Evolutionary conservation across 2,329 filamentous ascomycete genomes (phyloP).

Genomic region (Endocalyx cinctus): DNA sequence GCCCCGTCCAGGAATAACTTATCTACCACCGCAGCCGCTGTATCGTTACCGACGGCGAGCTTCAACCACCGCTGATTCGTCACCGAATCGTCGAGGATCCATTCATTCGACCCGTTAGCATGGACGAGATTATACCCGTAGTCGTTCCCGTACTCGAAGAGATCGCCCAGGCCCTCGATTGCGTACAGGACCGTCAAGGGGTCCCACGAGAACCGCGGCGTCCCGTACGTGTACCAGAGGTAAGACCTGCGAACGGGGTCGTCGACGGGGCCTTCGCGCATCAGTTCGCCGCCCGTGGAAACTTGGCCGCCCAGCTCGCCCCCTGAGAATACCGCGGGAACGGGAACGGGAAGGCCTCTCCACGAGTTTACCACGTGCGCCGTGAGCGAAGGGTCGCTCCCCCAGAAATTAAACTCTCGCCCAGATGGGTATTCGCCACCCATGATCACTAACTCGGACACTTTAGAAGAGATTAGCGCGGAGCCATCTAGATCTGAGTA

Average conservation of each 20-base stretch:
- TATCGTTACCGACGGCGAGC: slow-evolving; percentile 14
- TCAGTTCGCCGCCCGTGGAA: slow-evolving; percentile 32
- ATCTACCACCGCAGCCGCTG: slow-evolving; percentile 7
- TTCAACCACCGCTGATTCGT: slow-evolving; percentile 37
- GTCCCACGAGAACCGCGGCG: slow-evolving; percentile 35
- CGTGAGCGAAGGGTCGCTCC: slow-evolving; percentile 31
- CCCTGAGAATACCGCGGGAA: slow-evolving; percentile 38
- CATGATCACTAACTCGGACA: slow-evolving; percentile 47
- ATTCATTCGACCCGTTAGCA: slow-evolving; percentile 37
- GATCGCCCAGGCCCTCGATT: slow-evolving; percentile 27
- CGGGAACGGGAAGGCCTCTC: too few species aligned
- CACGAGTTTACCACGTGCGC: slow-evolving; percentile 43
- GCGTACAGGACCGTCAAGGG: slow-evolving; percentile 37
- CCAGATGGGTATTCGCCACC: slow-evolving; percentile 45
- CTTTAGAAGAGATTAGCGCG: slow-evolving; percentile 38
- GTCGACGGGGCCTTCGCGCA: slow-evolving; percentile 21
- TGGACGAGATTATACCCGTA: slow-evolving; percentile 37
- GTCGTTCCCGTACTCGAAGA: slow-evolving; percentile 33
- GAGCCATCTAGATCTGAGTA: slow-evolving; percentile 34
- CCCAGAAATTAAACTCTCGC: slow-evolving; percentile 45
- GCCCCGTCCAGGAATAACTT: slow-evolving; percentile 10
- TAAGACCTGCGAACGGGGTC: slow-evolving; percentile 36
- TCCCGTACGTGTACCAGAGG: slow-evolving; percentile 33
- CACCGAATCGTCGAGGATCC: slow-evolving; percentile 32
- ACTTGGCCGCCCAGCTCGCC: slow-evolving; percentile 39